Base-by-base conservation (phyloP, 108 stramenopile species). In the Cyclotella kingstonii region DNA sequence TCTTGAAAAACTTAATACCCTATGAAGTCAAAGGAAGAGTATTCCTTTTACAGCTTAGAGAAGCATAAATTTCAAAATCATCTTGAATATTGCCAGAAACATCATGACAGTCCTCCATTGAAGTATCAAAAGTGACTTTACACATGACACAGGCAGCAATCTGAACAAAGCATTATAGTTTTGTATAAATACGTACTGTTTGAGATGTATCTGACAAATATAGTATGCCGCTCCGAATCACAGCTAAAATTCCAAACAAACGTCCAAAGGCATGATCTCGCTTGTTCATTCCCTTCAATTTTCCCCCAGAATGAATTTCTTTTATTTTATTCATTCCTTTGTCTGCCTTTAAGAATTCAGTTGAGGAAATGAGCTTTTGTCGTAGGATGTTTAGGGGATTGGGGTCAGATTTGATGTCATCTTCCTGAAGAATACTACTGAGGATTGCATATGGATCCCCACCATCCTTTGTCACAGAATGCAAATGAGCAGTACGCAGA, bases 181-280 rank as follows among this genome's bases (percentile, higher is more conserved):
- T n/a, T n/a, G n/a, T n/a, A 41, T 21, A 11, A 7, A 19, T 3
- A 68, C 76, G 31, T 56, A 77, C 76, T 57, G 50, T 39, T 4
- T 18, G 54, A 43, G 56, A 63, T 59, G 58, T 45, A 25, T 54
- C 56, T 30, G 50, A 45, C 34, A 46, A 44, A 3, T 54, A 34
- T 30, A 77, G 69, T 23, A 87, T 81, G 5, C 81, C 80, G 66
- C 87, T 89, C 28, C 87, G 66, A 14, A 83, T 76, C 31, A 93
- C 60, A 7, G 79, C 78, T 41, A 87, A 68, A 48, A 93, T 81
- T 14, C 91, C 91, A 82, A 93, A 93, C 41, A 93, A 46, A 47
- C 87, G 60, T 19, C 87, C 91, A 77, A 89, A 93, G 10, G 79
- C 71, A 74, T 89, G 77, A 54, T 93, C 91, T 12, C 87, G 66